Percentiles rank a stretch among this genome's conserved stretches.
These are phyloP conservation scores for Oehlia diaphana DNA, from an alignment of 192 early-diverging fungal species.

Conservation along the genomic window DNA sequence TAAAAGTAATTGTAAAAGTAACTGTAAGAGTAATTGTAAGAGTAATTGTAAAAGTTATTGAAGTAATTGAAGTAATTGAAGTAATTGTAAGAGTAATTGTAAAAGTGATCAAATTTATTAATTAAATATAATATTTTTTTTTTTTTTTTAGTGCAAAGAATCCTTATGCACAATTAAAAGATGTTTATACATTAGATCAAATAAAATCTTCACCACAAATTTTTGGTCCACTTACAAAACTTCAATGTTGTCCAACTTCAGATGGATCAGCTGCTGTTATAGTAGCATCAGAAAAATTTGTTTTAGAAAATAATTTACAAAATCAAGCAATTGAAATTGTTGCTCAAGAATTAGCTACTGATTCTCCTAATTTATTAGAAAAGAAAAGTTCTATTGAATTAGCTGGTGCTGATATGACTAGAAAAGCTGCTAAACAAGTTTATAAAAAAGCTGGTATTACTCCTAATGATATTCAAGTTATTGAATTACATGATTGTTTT, in stretches of 20 bases:
- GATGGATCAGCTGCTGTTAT: slow-evolving; percentile 69
- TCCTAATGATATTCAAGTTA: slow-evolving; percentile 61
- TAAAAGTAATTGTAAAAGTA: too few species aligned
- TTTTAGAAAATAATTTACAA: slow-evolving; percentile 55
- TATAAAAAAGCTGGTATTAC: slow-evolving; percentile 60
- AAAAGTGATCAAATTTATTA: too few species aligned
- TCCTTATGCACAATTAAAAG: slow-evolving; percentile 73
- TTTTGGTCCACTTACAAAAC: slow-evolving; percentile 70
- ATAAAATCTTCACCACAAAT: slow-evolving; percentile 60
- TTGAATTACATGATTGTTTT: slow-evolving; percentile 80
- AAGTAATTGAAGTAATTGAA: too few species aligned
- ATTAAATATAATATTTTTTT: background rate
- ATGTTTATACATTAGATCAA: slow-evolving; percentile 61
- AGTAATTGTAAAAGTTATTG: too few species aligned
- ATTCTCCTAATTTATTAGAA: slow-evolving; percentile 58
- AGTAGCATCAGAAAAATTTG: slow-evolving; percentile 68
- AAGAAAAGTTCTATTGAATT: slow-evolving; percentile 55
- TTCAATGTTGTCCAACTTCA: slow-evolving; percentile 77
- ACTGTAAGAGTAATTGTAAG: too few species aligned
- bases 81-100: too few species aligned
- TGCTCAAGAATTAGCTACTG: slow-evolving; percentile 71
- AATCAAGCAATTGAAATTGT: slow-evolving; percentile 69
- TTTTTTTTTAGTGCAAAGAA: slow-evolving; percentile 49
- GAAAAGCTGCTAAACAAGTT: slow-evolving; percentile 56
- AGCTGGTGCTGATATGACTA: slow-evolving; percentile 71